phyloP scores from a whole-genome alignment of 2,329 filamentous ascomycete genomes.

The Verticillium tricorpus region DNA sequence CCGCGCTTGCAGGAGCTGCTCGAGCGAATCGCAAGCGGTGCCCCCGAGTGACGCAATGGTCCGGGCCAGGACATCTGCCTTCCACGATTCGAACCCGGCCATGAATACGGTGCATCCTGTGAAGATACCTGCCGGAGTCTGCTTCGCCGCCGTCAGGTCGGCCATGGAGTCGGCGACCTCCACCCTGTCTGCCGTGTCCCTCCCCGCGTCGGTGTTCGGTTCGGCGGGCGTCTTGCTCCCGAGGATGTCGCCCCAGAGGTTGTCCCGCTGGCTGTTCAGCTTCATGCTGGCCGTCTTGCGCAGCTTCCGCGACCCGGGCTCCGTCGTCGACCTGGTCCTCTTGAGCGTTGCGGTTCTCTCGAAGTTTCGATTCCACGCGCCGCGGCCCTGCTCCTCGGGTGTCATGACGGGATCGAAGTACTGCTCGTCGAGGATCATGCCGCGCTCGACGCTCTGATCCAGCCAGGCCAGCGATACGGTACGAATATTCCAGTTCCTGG shows the following conservation, averaged over 20 bases:
- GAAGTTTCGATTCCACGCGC: slow-evolving; percentile 60
- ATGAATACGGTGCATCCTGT: slow-evolving; percentile 54
- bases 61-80: slow-evolving; percentile 42
- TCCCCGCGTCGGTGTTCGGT: slow-evolving; percentile 1
- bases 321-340: slow-evolving; percentile 47
- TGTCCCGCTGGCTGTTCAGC: slow-evolving; percentile 72
- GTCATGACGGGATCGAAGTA: slow-evolving; percentile 75
- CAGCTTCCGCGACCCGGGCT: slow-evolving; percentile 69
- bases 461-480: slow-evolving; percentile 85
- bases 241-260: slow-evolving; percentile 88
- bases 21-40: slow-evolving; percentile 34
- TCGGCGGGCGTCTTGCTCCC: slow-evolving; percentile 27
- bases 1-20: slow-evolving; percentile 28
- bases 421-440: slow-evolving; percentile 87
- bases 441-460: slow-evolving; percentile 72
- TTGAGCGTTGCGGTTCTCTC: slow-evolving; percentile 37
- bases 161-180: slow-evolving; percentile 22
- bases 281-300: slow-evolving; percentile 84
- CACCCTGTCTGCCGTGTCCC: slow-evolving; percentile 2
- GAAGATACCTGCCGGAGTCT: slow-evolving; percentile 39
- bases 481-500: slow-evolving; percentile 75
- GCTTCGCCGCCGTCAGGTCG: slow-evolving; percentile 19
- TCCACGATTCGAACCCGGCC: slow-evolving; percentile 51
- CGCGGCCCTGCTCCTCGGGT: slow-evolving; percentile 65
- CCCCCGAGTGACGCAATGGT: slow-evolving; percentile 46